These are phyloP conservation scores for Sporisorium iseilematis-ciliati DNA, from an alignment of 1,284 basidiomycete genomes.

Conservation along the genomic window DNA sequence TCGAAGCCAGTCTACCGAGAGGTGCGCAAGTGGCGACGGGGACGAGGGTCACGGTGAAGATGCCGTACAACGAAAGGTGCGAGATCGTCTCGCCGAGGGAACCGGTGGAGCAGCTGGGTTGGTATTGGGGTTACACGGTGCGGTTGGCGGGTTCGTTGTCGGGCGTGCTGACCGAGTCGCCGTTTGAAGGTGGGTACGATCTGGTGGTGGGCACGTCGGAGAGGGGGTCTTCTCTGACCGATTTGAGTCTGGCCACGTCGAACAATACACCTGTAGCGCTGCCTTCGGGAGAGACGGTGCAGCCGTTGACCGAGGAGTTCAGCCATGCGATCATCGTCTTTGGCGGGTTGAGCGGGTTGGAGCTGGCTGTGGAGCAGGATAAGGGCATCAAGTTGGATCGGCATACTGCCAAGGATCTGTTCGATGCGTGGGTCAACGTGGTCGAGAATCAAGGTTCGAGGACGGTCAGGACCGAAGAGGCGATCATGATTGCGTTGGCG, in stretches of 20 bases:
- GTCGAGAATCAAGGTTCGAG: slow-evolving; percentile 65
- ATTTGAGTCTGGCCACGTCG: slow-evolving; percentile 27
- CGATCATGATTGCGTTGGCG: slow-evolving; percentile 58
- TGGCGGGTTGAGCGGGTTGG: slow-evolving; percentile 66
- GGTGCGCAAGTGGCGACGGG: slow-evolving; percentile 27
- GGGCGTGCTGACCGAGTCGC: slow-evolving; percentile 43
- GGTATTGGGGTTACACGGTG: slow-evolving; percentile 69
- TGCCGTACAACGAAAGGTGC: slow-evolving; percentile 30
- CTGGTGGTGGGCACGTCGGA: slow-evolving; percentile 68
- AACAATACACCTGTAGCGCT: slow-evolving; percentile 16
- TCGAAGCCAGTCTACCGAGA: slow-evolving; percentile 29
- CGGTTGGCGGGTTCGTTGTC: slow-evolving; percentile 56
- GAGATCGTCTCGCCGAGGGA: slow-evolving; percentile 61
- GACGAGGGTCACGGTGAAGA: slow-evolving; percentile 63
- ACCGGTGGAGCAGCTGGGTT: slow-evolving; percentile 57
- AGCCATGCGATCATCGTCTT: slow-evolving; percentile 64
- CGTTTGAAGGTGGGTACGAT: slow-evolving; percentile 57
- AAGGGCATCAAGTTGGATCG: slow-evolving; percentile 54
- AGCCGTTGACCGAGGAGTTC: slow-evolving; percentile 25
- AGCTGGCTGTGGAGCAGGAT: slow-evolving; percentile 64
- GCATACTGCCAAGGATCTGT: slow-evolving; percentile 61
- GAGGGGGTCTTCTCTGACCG: slow-evolving; percentile 54
- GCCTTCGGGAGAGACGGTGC: slow-evolving; percentile 17
- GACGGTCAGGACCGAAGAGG: slow-evolving; percentile 68
- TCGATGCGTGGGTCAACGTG: slow-evolving; percentile 69